phyloP scores from a whole-genome alignment of 2,329 filamentous ascomycete genomes.

The Cytospora paraplurivora region DNA sequence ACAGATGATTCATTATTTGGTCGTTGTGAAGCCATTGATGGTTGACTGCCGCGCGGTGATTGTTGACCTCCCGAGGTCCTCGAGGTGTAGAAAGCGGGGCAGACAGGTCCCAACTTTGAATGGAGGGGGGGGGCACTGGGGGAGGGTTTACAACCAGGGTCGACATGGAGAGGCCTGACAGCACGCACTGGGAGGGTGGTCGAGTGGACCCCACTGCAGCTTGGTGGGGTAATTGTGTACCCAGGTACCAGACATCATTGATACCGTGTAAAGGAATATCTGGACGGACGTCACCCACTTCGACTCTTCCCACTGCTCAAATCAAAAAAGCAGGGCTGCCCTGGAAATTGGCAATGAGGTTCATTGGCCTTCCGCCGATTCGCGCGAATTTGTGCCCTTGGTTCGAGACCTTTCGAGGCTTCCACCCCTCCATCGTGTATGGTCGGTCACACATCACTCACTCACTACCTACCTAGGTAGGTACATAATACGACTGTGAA shows the following conservation, averaged over 20 bases:
- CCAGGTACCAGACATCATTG: neutral
- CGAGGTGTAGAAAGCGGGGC: slow-evolving; percentile 19
- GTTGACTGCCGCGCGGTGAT: neutral
- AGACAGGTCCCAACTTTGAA: neutral
- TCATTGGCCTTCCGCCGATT: too few species aligned
- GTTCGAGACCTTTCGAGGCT: too few species aligned
- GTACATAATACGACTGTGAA: too few species aligned
- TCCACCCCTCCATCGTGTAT: too few species aligned
- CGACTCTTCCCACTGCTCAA: neutral
- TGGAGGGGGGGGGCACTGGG: neutral
- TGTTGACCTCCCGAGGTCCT: slow-evolving; percentile 6
- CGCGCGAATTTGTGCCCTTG: too few species aligned
- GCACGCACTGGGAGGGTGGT: neutral
- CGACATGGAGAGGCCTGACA: slow-evolving; percentile 1
- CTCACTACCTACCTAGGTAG: too few species aligned
- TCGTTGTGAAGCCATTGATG: neutral
- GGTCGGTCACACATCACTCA: too few species aligned
- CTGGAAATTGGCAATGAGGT: neutral
- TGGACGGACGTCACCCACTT: slow-evolving; percentile 11
- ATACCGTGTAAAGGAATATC: slow-evolving; percentile 5
- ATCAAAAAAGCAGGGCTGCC: neutral
- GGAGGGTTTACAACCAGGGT: neutral
- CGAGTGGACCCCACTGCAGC: slow-evolving; percentile 11
- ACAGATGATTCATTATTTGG: neutral
- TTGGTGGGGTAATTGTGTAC: slow-evolving; percentile 17